Evolutionary conservation across 2,329 filamentous ascomycete genomes (phyloP).

Genomic region (Diplodia intermedia): DNA sequence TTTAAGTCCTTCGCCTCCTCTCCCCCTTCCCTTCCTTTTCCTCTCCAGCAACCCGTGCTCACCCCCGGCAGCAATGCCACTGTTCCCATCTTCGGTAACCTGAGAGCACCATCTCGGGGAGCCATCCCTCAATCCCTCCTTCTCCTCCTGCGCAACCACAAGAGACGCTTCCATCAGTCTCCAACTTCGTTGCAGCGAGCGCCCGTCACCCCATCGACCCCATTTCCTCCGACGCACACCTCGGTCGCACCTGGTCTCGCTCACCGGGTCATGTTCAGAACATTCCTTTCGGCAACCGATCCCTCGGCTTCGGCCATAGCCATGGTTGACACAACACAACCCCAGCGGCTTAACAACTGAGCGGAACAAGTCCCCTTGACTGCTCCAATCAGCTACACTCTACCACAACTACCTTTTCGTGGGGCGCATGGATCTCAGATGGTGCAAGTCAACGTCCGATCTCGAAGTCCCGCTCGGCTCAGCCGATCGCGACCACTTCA

Average conservation of each 20-base stretch:
- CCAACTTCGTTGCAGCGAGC: neutral
- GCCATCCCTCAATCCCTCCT: no score
- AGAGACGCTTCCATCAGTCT: neutral
- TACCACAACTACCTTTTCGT: neutral
- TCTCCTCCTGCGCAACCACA: neutral
- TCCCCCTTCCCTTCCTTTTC: neutral
- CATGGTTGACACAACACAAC: neutral
- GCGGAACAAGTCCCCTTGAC: neutral
- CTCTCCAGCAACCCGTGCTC: constrained; percentile 16
- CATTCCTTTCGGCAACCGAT: neutral
- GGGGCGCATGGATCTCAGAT: neutral
- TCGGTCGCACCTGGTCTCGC: neutral
- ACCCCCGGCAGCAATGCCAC: constrained; percentile 17
- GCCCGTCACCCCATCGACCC: neutral
- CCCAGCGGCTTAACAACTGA: neutral
- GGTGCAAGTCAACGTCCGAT: neutral
- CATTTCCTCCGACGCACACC: neutral
- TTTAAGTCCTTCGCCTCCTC: constrained; percentile 1
- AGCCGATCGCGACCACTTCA: constrained; percentile 13
- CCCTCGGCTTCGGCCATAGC: neutral
- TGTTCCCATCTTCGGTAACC: neutral
- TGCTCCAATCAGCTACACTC: neutral
- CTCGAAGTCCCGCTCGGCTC: constrained; percentile 6
- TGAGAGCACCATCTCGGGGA: neutral
- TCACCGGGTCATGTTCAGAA: no score